phyloP scores from a whole-genome alignment of 257 asterid species.

The Henckelia pumila region DNA sequence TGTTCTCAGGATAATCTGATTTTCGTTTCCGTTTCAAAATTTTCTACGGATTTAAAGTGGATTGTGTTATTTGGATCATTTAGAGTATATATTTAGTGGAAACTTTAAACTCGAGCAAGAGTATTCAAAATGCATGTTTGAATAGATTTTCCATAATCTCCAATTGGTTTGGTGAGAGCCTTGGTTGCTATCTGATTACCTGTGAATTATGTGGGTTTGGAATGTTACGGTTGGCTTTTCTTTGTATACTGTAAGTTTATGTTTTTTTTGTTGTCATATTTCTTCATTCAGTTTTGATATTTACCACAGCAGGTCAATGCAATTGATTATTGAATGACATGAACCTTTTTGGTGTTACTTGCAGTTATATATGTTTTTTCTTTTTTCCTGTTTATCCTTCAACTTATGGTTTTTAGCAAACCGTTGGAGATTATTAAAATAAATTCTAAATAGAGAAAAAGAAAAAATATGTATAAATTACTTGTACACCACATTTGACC shows the following conservation, averaged over 20 bases:
- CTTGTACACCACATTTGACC: background rate
- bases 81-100: background rate
- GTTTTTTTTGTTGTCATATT: too few relatives aligned
- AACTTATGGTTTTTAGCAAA: background rate
- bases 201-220: too few relatives aligned
- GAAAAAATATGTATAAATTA: too few relatives aligned
- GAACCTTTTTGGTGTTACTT: slow-evolving; percentile 9
- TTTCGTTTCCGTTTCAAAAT: slow-evolving; percentile 11
- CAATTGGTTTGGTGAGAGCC: background rate
- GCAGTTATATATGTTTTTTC: background rate
- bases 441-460: background rate
- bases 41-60: slow-evolving; percentile 11
- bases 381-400: background rate
- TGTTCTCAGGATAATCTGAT: slow-evolving; percentile 13
- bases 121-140: background rate
- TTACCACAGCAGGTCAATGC: too few relatives aligned
- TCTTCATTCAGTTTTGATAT: too few relatives aligned
- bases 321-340: background rate
- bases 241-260: too few relatives aligned
- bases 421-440: background rate
- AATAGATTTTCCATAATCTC: background rate
- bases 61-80: background rate
- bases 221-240: too few relatives aligned
- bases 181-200: background rate
- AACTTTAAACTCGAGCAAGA: background rate